Evolutionary conservation across 345 rosid genomes (phyloP).

Genomic region (Mallotus nudiflorus): DNA sequence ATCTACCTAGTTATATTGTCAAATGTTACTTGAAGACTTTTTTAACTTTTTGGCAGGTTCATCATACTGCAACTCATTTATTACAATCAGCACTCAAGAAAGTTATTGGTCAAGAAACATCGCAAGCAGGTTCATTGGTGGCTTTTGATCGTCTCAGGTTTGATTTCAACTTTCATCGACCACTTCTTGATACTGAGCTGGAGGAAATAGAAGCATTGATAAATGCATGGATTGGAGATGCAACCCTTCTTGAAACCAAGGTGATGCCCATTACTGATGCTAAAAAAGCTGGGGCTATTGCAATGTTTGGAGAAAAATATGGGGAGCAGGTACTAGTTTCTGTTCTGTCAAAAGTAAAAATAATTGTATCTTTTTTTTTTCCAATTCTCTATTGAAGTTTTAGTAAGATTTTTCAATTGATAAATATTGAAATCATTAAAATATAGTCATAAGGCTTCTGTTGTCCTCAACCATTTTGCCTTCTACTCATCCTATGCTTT

Average conservation of each 20-base stretch:
- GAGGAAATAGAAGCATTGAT: conserved; percentile 70
- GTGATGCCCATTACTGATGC: conserved; percentile 82
- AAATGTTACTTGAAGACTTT: background rate
- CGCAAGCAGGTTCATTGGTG: conserved; percentile 97
- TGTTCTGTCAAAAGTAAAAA: conserved; percentile 1
- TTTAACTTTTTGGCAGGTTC: conserved; percentile 56
- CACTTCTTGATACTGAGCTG: conserved; percentile 64
- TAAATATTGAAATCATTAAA: background rate
- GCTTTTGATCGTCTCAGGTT: conserved; percentile 96
- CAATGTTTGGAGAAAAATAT: conserved; percentile 98
- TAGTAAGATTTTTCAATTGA: background rate
- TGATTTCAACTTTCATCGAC: conserved; percentile 84
- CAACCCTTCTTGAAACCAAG: conserved; percentile 70
- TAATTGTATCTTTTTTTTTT: background rate
- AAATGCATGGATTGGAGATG: conserved; percentile 84
- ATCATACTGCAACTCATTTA: conserved; percentile 96
- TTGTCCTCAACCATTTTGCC: background rate
- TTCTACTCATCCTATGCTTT: background rate
- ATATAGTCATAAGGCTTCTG: background rate
- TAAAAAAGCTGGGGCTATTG: conserved; percentile 86
- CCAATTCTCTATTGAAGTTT: background rate
- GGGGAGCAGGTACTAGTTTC: conserved; percentile 66
- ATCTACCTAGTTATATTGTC: background rate
- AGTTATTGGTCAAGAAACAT: conserved; percentile 80
- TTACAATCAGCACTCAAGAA: conserved; percentile 90